Percentiles rank a stretch among this genome's conserved stretches.
phyloP scores from a whole-genome alignment of 148 eudicot species.

The Vaccinium corymbosum region DNA sequence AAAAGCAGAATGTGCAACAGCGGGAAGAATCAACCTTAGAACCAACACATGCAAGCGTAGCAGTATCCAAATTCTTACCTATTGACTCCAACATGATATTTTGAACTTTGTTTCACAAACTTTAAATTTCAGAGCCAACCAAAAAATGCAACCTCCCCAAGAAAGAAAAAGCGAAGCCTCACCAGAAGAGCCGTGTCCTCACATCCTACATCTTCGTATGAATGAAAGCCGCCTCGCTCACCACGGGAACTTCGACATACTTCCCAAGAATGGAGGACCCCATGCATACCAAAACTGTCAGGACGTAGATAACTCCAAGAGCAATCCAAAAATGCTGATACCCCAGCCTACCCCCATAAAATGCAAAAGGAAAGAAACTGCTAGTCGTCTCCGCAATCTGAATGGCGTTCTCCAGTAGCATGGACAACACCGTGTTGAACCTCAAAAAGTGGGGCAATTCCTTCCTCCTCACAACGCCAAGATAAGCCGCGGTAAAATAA shows the following conservation, averaged over 20 bases:
- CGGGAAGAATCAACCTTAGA: neutral
- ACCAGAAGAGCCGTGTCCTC: neutral
- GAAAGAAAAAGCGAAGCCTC: neutral
- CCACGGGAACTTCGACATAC: slow-evolving; percentile 84
- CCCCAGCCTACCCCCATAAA: slow-evolving; percentile 78
- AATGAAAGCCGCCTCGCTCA: slow-evolving; percentile 78
- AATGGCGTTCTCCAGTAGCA: slow-evolving; percentile 74
- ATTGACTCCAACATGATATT: neutral
- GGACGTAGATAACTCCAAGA: slow-evolving; percentile 51
- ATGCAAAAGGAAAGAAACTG: slow-evolving; percentile 65
- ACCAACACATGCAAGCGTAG: neutral
- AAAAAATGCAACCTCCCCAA: neutral
- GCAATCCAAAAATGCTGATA: slow-evolving; percentile 75
- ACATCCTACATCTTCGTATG: slow-evolving; percentile 26
- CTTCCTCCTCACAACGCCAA: slow-evolving; percentile 72
- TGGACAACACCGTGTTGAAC: slow-evolving; percentile 81
- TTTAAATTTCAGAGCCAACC: neutral
- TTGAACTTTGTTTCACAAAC: neutral
- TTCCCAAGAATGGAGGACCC: slow-evolving; percentile 71
- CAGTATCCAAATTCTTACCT: neutral
- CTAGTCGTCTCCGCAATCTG: slow-evolving; percentile 63
- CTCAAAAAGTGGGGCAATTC: slow-evolving; percentile 95
- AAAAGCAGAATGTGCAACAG: neutral
- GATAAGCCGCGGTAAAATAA: slow-evolving; percentile 67
- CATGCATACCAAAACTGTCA: slow-evolving; percentile 63